Evolutionary conservation across 2,329 filamentous ascomycete species (phyloP), one percentile per base, ranked within the genome.

Genomic region (Fusarium sp.): DNA sequence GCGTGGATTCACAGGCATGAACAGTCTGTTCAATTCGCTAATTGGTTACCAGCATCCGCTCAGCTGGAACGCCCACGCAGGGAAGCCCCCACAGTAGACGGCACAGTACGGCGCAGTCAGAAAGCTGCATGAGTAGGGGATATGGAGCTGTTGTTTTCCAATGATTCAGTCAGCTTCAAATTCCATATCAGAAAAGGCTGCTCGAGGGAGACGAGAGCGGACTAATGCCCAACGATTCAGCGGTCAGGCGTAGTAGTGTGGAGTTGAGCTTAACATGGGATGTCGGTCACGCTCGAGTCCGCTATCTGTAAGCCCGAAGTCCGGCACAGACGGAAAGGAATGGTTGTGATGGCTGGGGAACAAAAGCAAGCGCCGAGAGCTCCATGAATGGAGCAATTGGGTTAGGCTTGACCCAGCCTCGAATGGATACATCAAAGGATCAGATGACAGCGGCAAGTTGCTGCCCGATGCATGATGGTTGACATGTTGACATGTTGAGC

Each of bases 31-130:
- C 66, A 61, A 52, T 64, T 59, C 53, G 38, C 46, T 60, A 66
- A 74, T 75, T 75, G 64, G 69, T 68, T 75, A 74, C 71, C 64
- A 62, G 50, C 71, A 61, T 65, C 64, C 60, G 58, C 63, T 56
- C 66, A 73, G 62, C 73, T 72, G 73, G 73, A 63, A 73, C 66
- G 66, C 34, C 29, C 34, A 38, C 34, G 34, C 34, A 38, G 34
- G 34, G 18, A 49, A 45, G 40, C 50, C 57, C 63, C 71, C 63
- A 66, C 55, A 66, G 27, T 46, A 38, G 47, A 62, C 61, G 63
- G 61, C 62, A 66, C 63, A 46, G 57, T 52, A 52, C 49, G 58
- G 54, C 59, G 59, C 32, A 53, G 57, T 68, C 59, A 61, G 62
- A 42, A 40, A 15, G 55, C 20, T 62, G 45, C 63, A 62, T 62